Base-by-base conservation (phyloP, 768 basidiomycete genomes). In the Dentipellis sp. region DNA sequence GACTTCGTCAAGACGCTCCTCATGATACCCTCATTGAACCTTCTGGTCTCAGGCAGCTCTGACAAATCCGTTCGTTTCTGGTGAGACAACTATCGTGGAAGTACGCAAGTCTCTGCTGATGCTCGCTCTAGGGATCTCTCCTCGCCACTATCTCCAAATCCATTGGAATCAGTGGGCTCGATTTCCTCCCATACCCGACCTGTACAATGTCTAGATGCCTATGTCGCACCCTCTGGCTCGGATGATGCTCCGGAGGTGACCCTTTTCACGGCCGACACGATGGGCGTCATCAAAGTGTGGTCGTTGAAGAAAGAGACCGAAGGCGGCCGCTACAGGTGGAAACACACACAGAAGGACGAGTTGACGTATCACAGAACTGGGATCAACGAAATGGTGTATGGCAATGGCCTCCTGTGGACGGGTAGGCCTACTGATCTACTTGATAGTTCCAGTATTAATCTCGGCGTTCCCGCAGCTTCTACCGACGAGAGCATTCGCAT, bases 1-100 rank as follows among this genome's bases (percentile, higher is more conserved):
- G 95, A 99, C 69, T 99, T 99, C 63, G 79, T 99, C 58, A 99
- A 98, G 72, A 74, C 81, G 42, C 71, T 98, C 21, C 76, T 85
- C 46, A 82, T 91, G 49, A 72, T 95, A 19, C 81, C 88, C 2
- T 70, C 77, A 3, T 74, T 84, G 8, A 69, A 74, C 10, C 69
- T 97, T 5, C 73, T 97, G 36, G 74, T 94, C 14, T 94, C 94
- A 1, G 88, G 88, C 23, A 83, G 92, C 45, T 95, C 95, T 2
- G 95, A 99, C 70, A 93, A 94, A 65, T 79, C 82, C 22, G 73
- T 95, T 23, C 80, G 91, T 58, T 76, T 97, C 63, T 98, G 94
- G 94, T 93, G 68, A 56, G 79, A 16, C 69, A n/a, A 53, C 16
- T n/a, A 22, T 3, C 29, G 29, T 29, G 6, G 6, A 29, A 3